Conservation (phyloP, 2,329 filamentous ascomycete genomes). For the Berkeleyomyces rouxiae region DNA sequence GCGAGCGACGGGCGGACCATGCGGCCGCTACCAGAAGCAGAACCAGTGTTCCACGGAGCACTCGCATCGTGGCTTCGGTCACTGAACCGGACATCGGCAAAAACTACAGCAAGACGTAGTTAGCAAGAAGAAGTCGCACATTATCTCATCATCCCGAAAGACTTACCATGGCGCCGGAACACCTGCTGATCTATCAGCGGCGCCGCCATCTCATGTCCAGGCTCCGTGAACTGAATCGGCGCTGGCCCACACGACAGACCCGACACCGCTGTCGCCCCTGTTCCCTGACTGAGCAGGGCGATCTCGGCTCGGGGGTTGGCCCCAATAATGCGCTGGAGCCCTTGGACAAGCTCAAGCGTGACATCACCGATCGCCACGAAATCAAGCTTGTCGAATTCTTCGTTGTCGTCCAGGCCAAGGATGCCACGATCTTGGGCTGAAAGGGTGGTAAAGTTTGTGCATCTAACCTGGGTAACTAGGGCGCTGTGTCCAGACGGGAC, state of each 20-base stretch:
- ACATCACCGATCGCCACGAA: background rate
- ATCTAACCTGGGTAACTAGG: background rate
- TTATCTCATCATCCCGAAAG: too few species aligned
- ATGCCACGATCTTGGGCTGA: background rate
- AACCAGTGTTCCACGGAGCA: background rate
- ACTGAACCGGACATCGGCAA: constrained; percentile 3
- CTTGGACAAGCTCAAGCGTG: background rate
- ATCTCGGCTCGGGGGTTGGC: background rate
- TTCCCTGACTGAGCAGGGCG: background rate
- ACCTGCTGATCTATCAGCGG: background rate
- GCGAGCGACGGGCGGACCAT: background rate
- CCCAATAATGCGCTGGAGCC: background rate
- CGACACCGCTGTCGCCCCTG: constrained; percentile 1
- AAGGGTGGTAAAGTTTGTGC: background rate
- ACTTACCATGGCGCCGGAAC: constrained; percentile 1
- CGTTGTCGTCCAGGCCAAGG: background rate
- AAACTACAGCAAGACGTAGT: background rate
- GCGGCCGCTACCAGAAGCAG: background rate
- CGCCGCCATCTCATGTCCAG: background rate
- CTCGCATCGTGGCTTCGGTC: constrained; percentile 3
- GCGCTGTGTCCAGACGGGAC: background rate
- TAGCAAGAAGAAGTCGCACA: background rate
- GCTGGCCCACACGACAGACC: background rate
- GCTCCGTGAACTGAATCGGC: background rate
- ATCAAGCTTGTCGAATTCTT: background rate